Percentiles rank a stretch among this genome's conserved stretches.
Conservation (phyloP, 768 basidiomycete species). For the Rhodotorula toruloides region DNA sequence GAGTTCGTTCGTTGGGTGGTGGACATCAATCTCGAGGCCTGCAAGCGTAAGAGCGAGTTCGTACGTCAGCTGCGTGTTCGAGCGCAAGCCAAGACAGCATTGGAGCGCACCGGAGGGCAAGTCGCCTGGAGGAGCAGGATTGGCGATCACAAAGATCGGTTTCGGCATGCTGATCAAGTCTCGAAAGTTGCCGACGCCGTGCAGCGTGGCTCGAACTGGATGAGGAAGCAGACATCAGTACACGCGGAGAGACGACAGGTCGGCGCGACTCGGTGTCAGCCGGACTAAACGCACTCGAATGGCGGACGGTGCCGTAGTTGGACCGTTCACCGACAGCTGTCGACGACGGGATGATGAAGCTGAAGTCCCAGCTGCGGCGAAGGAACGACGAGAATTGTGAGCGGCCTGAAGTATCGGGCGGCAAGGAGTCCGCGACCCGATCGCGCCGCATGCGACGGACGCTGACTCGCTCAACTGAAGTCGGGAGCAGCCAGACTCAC, state of each 20-base stretch:
- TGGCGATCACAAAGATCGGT: constrained; percentile 24
- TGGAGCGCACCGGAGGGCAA: constrained; percentile 13
- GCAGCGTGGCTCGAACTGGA: constrained; percentile 7
- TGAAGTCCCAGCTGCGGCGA: constrained; percentile 22
- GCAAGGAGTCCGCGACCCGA: too few species aligned
- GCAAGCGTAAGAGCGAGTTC: background rate
- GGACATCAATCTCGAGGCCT: constrained; percentile 30
- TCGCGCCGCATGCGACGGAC: too few species aligned
- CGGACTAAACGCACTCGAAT: constrained; percentile 24
- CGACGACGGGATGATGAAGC: constrained; percentile 30
- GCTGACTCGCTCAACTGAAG: too few species aligned
- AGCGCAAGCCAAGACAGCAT: background rate
- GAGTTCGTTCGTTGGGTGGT: background rate
- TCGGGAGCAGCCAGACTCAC: too few species aligned
- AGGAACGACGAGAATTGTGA: background rate
- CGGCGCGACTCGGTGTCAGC: too few species aligned
- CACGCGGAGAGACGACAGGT: background rate
- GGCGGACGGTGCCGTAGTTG: constrained; percentile 16
- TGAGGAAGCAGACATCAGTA: background rate
- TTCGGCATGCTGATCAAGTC: constrained; percentile 2
- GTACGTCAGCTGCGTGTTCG: background rate
- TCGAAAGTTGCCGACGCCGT: constrained; percentile 10
- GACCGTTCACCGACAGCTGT: constrained; percentile 24
- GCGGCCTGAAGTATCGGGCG: too few species aligned
- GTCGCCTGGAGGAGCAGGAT: constrained; percentile 18